Evolutionary conservation across 2,329 filamentous ascomycete species (phyloP).

Genomic region (Ceratocystis huliohia): DNA sequence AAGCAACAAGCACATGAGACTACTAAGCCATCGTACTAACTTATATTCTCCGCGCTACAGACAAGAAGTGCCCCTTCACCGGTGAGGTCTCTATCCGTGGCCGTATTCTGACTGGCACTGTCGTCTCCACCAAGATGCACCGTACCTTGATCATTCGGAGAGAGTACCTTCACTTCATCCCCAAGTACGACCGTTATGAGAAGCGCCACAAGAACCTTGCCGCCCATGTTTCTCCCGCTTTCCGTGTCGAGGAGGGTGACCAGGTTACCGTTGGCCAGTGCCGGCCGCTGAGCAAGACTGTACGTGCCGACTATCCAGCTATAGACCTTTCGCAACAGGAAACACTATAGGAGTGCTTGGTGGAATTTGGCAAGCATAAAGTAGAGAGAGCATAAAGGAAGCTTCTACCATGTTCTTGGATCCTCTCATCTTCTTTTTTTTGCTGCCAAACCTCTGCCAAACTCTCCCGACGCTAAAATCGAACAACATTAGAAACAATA

Average conservation of each 20-base stretch:
- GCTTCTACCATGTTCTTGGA: neutral
- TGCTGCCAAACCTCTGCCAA: neutral
- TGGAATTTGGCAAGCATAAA: neutral
- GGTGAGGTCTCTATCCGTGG: constrained; percentile 98
- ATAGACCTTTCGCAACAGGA: neutral
- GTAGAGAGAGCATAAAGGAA: neutral
- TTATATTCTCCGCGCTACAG: constrained; percentile 35
- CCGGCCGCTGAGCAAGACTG: constrained; percentile 98
- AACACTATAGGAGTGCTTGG: neutral
- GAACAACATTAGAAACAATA: neutral
- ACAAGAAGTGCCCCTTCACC: constrained; percentile 99
- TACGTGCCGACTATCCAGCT: constrained; percentile 41
- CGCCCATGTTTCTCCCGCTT: constrained; percentile 96
- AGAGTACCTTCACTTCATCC: constrained; percentile 99
- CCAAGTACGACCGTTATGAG: constrained; percentile 99
- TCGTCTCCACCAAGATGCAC: constrained; percentile 99
- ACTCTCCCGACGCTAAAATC: neutral
- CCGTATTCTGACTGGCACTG: constrained; percentile 98
- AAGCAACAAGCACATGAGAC: neutral
- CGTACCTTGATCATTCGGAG: constrained; percentile 97
- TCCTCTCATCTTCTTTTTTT: neutral
- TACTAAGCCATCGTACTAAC: constrained; percentile 5
- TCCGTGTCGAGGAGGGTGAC: constrained; percentile 99
- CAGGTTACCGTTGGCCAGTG: constrained; percentile 99
- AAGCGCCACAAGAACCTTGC: constrained; percentile 99